Evolutionary conservation across 164 flowering plant species (phyloP), one percentile per base, ranked within the genome.

Genomic region (Liquidambar formosana): DNA sequence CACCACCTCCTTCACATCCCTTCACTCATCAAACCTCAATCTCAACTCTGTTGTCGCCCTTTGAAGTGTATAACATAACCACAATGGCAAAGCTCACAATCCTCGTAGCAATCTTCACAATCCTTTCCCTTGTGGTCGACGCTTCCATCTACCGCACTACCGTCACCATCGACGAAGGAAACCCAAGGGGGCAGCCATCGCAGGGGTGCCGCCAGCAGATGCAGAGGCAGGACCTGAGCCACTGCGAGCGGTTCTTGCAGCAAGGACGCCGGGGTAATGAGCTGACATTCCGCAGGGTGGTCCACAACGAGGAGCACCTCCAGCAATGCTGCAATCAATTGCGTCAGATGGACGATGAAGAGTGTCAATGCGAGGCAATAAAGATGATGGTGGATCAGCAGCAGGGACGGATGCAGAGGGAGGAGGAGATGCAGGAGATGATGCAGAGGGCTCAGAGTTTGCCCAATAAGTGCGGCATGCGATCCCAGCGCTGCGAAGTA

Each of bases 101-200:
- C 33, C 19, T 47, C 28, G n/a, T 33, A 1, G 57, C 64, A 10
- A 57, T 54, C 46, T 14, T 64, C 22, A 38, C 64, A 15, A 14
- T 43, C 28, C 16, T 71, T 54, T 63, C 64, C 22, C 18, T 48
- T 38, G 15, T 64, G 13, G 11, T 58, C 53, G 46, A 58, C 61
- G 66, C 68, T 63, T 27, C 71, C 8, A 33, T 46, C 65, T 54
- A 53, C 74, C 70, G 64, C 8, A 71, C 74, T 57, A 71, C 49
- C 62, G 10, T 65, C 16, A 61, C 74, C 53, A 23, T 49, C 47
- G 66, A 63, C 25, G 73, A 54, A 9, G 59, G 26, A 15, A 44
- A 33, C 16, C 10, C 19, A 16, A 22, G 18, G 4, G 8, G 23
- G 28, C 18, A n/a, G 21, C 33, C 9, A 16, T 10, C 45, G 14